These are phyloP conservation scores for Coprinopsis sp. DNA, from an alignment of 768 basidiomycete species.

Conservation along the genomic window DNA sequence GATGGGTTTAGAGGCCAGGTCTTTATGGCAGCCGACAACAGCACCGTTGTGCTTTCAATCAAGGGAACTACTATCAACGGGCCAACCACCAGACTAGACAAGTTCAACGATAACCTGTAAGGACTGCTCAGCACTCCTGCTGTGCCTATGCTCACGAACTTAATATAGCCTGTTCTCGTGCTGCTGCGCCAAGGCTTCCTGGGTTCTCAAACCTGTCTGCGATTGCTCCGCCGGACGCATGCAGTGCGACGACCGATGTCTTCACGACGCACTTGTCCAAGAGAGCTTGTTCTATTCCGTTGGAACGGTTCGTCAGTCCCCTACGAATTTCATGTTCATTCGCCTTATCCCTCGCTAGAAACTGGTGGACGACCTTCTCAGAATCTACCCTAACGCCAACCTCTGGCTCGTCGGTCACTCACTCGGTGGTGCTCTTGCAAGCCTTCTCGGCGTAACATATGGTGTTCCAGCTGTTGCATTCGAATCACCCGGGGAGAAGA, in stretches of 20 bases:
- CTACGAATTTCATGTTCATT: not conserved
- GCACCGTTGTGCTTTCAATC: conserved; percentile 81
- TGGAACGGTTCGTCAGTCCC: conserved; percentile 60
- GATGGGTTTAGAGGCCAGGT: conserved; percentile 90
- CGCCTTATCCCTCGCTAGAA: conserved; percentile 42
- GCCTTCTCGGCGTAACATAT: conserved; percentile 87
- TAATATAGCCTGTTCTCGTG: conserved; percentile 66
- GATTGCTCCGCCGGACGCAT: conserved; percentile 71
- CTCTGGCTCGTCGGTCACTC: conserved; percentile 91
- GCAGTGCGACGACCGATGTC: conserved; percentile 76
- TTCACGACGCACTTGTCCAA: conserved; percentile 77
- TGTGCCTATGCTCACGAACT: not conserved
- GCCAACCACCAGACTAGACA: conserved; percentile 86
- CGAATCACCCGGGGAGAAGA: conserved; percentile 75
- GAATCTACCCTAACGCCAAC: conserved; percentile 75
- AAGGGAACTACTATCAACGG: conserved; percentile 85
- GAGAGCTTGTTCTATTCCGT: conserved; percentile 92
- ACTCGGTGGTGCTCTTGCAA: conserved; percentile 85
- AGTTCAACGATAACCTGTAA: conserved; percentile 82
- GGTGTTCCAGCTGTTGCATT: conserved; percentile 89
- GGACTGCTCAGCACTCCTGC: conserved; percentile 10
- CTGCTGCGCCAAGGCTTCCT: conserved; percentile 89
- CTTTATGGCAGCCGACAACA: conserved; percentile 73
- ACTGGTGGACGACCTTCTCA: conserved; percentile 81
- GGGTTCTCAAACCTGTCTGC: conserved; percentile 84